Percentiles rank a stretch among this genome's conserved stretches.
Conservation (phyloP, 768 basidiomycete genomes). For the Russula earlei region DNA sequence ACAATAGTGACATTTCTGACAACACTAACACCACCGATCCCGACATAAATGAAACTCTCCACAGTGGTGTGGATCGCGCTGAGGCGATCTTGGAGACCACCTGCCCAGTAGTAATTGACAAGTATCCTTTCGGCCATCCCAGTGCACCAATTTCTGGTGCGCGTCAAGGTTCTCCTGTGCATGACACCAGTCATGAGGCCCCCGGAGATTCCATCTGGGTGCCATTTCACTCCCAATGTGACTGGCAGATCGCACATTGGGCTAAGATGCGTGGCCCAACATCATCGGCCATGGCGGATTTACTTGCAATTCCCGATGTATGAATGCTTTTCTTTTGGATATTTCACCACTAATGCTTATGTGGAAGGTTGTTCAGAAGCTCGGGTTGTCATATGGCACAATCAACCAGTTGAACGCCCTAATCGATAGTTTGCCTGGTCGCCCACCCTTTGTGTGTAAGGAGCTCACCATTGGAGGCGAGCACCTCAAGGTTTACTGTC, state of each 20-base stretch:
- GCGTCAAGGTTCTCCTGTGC: no score
- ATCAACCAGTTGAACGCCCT: not conserved
- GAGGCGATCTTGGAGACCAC: no score
- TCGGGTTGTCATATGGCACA: not conserved
- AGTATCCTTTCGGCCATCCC: no score
- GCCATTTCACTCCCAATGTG: not conserved
- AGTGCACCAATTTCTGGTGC: no score
- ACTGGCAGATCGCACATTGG: not conserved
- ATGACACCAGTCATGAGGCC: no score
- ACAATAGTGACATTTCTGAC: no score
- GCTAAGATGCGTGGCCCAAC: not conserved
- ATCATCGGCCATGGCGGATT: not conserved
- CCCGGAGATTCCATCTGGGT: not conserved
- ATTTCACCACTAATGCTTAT: not conserved
- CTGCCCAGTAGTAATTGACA: no score
- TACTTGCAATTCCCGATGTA: not conserved
- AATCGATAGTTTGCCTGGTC: not conserved
- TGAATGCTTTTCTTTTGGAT: not conserved
- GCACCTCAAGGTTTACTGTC: not conserved
- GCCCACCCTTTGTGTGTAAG: not conserved
- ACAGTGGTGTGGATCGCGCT: no score
- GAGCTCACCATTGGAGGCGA: not conserved
- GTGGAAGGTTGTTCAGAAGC: not conserved
- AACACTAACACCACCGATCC: no score
- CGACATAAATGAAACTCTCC: no score